These are phyloP conservation scores for Venturia asperata DNA, from an alignment of 2,329 filamentous ascomycete species.

Conservation along the genomic window DNA sequence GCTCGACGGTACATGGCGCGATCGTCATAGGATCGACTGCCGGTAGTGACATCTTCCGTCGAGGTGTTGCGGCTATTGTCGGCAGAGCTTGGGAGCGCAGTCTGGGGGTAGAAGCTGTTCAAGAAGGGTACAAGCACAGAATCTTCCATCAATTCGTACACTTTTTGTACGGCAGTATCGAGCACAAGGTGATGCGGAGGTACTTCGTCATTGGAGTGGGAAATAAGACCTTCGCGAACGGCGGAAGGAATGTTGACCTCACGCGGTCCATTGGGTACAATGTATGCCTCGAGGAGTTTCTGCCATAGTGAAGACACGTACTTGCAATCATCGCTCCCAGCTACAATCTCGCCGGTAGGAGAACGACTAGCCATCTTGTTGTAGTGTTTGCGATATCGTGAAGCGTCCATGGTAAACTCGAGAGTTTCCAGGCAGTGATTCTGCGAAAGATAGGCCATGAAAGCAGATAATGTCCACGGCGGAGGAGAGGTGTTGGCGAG, in stretches of 20 bases:
- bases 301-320: slow-evolving; percentile 79
- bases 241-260: slow-evolving; percentile 86
- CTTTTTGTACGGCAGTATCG: slow-evolving; percentile 75
- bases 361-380: slow-evolving; percentile 49
- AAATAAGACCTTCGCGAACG: slow-evolving; percentile 74
- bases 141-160: slow-evolving; percentile 96
- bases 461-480: slow-evolving; percentile 84
- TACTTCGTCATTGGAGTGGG: slow-evolving; percentile 47
- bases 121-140: slow-evolving; percentile 90
- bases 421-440: slow-evolving; percentile 96
- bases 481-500: slow-evolving; percentile 76
- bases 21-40: slow-evolving; percentile 37
- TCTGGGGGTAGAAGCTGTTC: slow-evolving; percentile 53
- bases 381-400: slow-evolving; percentile 69
- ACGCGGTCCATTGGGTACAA: slow-evolving; percentile 72
- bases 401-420: slow-evolving; percentile 92
- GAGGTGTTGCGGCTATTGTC: slow-evolving; percentile 29
- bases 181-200: slow-evolving; percentile 70
- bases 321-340: slow-evolving; percentile 52
- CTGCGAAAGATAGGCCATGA: slow-evolving; percentile 93
- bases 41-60: slow-evolving; percentile 30
- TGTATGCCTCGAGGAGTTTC: slow-evolving; percentile 82
- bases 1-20: slow-evolving; percentile 25
- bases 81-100: slow-evolving; percentile 38
- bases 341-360: slow-evolving; percentile 40